A percentile compares a stretch with the other conserved stretches of the same genome.
These are phyloP conservation scores for Citrus unshiu DNA, from an alignment of 345 rosid species.

Conservation along the genomic window DNA sequence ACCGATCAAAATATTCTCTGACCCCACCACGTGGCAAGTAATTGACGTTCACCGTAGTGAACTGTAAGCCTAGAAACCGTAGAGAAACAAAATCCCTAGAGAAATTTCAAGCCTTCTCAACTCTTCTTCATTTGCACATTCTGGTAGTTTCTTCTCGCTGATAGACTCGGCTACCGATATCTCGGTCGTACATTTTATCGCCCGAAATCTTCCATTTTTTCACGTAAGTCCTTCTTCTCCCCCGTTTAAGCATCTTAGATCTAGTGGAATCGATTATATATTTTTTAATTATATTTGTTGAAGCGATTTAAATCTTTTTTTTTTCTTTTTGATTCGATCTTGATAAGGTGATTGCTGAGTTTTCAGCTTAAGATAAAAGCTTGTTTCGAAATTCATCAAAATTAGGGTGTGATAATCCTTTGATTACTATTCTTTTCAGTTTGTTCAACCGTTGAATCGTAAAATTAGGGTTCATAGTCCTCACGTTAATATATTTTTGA, in stretches of 20 bases:
- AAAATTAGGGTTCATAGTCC: background rate
- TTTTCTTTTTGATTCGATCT: background rate
- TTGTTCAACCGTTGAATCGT: background rate
- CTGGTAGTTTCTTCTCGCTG: background rate
- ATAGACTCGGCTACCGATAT: background rate
- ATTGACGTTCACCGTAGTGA: background rate
- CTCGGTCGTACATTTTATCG: background rate
- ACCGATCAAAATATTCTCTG: too few relatives aligned
- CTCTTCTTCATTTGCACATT: background rate
- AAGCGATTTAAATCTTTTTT: background rate
- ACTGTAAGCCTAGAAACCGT: background rate
- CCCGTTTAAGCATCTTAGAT: background rate
- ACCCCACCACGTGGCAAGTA: background rate
- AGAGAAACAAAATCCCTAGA: background rate
- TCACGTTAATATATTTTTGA: too few relatives aligned
- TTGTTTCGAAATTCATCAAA: background rate
- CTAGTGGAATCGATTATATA: background rate
- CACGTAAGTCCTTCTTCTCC: background rate
- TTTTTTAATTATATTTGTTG: background rate
- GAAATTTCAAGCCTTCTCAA: background rate
- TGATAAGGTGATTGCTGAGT: background rate
- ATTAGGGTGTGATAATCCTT: background rate
- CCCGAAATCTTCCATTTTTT: background rate
- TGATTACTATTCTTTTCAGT: background rate
- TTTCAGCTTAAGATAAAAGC: background rate